A percentile compares a stretch with the other conserved stretches of the same genome.
These are phyloP conservation scores for Stagonosporopsis tanaceti DNA, from an alignment of 2,329 filamentous ascomycete genomes.

Conservation along the genomic window DNA sequence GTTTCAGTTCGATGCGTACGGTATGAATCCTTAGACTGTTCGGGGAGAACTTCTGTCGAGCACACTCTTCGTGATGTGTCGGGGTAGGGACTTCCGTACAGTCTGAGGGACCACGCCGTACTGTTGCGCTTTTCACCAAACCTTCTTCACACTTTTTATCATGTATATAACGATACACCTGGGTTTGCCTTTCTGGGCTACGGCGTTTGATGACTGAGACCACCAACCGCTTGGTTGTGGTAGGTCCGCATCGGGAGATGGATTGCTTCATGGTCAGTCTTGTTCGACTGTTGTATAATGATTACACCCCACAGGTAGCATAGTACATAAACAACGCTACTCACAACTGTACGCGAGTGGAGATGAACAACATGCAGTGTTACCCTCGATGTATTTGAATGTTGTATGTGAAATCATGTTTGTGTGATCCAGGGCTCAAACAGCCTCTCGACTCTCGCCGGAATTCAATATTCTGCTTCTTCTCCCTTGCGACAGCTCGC, in stretches of 20 bases:
- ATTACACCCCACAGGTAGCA: not conserved
- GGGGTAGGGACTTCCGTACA: no score
- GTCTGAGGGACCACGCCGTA: not conserved
- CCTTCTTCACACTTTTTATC: not conserved
- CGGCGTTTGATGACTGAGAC: constrained; percentile 33
- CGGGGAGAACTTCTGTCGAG: not conserved
- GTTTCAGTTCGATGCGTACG: constrained; percentile 41
- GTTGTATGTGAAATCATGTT: not conserved
- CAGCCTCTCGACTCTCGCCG: no score
- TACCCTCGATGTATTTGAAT: not conserved
- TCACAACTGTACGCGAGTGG: not conserved
- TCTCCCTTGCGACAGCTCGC: not conserved
- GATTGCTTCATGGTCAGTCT: not conserved
- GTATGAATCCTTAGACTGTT: constrained; percentile 24
- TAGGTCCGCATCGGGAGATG: constrained; percentile 33
- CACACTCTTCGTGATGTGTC: no score
- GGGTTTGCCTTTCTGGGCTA: constrained; percentile 1
- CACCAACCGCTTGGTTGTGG: constrained; percentile 34
- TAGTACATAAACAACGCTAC: constrained; percentile 1
- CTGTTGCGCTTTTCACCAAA: not conserved
- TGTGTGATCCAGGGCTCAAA: not conserved
- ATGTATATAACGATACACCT: constrained; percentile 9
- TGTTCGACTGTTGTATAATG: not conserved
- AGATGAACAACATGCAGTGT: not conserved
- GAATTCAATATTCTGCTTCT: not conserved